Conservation (phyloP, 768 basidiomycete species). For the Suillus cothurnatus region DNA sequence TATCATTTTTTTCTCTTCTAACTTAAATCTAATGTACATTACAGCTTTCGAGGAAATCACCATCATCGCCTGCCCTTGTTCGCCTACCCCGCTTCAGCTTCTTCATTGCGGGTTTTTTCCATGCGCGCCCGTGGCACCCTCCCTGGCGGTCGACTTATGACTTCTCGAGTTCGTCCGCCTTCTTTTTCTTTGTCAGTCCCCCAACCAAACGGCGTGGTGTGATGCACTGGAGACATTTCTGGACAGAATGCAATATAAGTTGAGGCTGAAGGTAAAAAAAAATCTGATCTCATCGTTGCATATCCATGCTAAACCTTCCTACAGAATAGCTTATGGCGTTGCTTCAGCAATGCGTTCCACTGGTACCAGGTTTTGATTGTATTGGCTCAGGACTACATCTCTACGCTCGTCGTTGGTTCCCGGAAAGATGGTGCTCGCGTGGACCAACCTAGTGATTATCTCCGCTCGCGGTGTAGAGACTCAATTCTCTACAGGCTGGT, state of each 20-base stretch:
- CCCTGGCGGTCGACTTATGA: slow-evolving; percentile 34
- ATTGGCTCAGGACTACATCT: slow-evolving; percentile 12
- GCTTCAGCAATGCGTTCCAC: slow-evolving; percentile 29
- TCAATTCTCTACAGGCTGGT: too few species aligned
- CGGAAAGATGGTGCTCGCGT: neutral
- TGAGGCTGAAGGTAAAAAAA: slow-evolving; percentile 19
- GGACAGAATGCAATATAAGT: slow-evolving; percentile 19
- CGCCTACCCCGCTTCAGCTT: slow-evolving; percentile 24
- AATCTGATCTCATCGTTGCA: neutral
- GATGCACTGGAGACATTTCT: slow-evolving; percentile 29
- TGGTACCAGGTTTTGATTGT: slow-evolving; percentile 28
- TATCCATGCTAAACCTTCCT: neutral
- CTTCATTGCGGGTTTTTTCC: slow-evolving; percentile 27
- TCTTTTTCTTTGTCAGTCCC: slow-evolving; percentile 29
- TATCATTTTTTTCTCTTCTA: slow-evolving; percentile 1
- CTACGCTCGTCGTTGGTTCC: slow-evolving; percentile 5
- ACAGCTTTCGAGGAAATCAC: slow-evolving; percentile 3
- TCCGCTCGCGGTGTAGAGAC: slow-evolving; percentile 16
- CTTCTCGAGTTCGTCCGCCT: slow-evolving; percentile 30
- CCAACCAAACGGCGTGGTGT: slow-evolving; percentile 31
- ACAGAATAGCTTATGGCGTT: slow-evolving; percentile 25
- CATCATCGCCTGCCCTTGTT: slow-evolving; percentile 8
- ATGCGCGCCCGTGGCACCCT: slow-evolving; percentile 30
- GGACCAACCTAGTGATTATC: slow-evolving; percentile 21
- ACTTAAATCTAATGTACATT: neutral